A percentile compares a stretch with the other conserved stretches of the same genome.
Evolutionary conservation across 2,329 filamentous ascomycete species (phyloP).

Genomic region (Aquanectria penicillioides): DNA sequence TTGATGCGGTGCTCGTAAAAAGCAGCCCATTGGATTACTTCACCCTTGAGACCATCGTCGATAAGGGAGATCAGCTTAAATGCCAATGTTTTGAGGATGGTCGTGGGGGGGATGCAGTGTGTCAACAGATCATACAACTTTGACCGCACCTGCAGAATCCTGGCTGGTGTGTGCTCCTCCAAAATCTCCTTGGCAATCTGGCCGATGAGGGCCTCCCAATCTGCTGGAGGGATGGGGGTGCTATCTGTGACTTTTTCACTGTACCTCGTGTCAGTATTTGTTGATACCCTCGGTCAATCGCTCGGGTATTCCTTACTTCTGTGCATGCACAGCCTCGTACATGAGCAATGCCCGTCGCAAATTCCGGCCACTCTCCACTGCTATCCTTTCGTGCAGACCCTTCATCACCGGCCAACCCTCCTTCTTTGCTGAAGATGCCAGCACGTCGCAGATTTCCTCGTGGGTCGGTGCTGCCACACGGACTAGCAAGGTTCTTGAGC

Average conservation of each 20-base stretch:
- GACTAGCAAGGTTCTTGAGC: constrained; percentile 89
- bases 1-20: constrained; percentile 97
- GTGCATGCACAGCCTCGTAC: constrained; percentile 96
- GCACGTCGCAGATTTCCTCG: constrained; percentile 81
- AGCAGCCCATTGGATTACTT: constrained; percentile 94
- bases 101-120: constrained; percentile 95
- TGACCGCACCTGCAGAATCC: constrained; percentile 86
- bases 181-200: constrained; percentile 95
- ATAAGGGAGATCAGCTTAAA: constrained; percentile 91
- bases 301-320: constrained; percentile 75
- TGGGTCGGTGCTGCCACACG: constrained; percentile 90
- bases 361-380: constrained; percentile 90
- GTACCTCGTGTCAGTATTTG: constrained; percentile 43
- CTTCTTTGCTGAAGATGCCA: constrained; percentile 76
- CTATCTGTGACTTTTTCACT: constrained; percentile 91
- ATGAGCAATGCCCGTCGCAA: constrained; percentile 90
- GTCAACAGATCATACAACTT: constrained; percentile 98
- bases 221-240: constrained; percentile 91
- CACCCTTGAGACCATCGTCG: constrained; percentile 88
- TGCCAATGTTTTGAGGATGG: constrained; percentile 91
- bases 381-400: constrained; percentile 84
- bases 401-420: constrained; percentile 85
- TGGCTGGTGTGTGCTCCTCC: constrained; percentile 88
- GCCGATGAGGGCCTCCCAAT: constrained; percentile 93
- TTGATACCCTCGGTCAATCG: neutral